These are phyloP conservation scores for Cerrena zonata DNA, from an alignment of 1,284 basidiomycete genomes.

Conservation along the genomic window DNA sequence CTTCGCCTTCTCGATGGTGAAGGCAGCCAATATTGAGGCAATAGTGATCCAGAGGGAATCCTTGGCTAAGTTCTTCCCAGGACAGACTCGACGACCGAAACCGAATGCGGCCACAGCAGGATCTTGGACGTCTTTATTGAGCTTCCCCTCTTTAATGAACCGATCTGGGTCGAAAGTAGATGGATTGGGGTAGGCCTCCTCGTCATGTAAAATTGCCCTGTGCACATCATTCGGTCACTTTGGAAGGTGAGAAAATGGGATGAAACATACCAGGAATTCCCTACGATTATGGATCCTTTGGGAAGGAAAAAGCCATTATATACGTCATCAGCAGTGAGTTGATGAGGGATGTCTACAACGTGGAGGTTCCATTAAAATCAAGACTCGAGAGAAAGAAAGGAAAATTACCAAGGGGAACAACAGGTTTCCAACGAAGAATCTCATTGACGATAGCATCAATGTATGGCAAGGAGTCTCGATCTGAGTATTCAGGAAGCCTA, in stretches of 20 bases:
- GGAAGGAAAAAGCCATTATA: slow-evolving; percentile 17
- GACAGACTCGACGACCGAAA: slow-evolving; percentile 14
- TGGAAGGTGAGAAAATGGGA: neutral
- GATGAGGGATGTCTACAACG: slow-evolving; percentile 2
- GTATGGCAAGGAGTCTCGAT: slow-evolving; percentile 13
- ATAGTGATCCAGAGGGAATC: slow-evolving; percentile 14
- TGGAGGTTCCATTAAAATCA: neutral
- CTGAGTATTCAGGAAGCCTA: slow-evolving; percentile 14
- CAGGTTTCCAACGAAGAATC: slow-evolving; percentile 15
- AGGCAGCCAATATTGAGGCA: slow-evolving; percentile 13
- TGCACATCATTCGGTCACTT: neutral
- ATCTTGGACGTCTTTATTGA: slow-evolving; percentile 4
- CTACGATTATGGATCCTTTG: slow-evolving; percentile 15
- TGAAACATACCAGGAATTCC: slow-evolving; percentile 13
- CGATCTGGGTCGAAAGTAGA: slow-evolving; percentile 11
- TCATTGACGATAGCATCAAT: slow-evolving; percentile 16
- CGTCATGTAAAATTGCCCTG: slow-evolving; percentile 11
- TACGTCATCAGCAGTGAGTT: slow-evolving; percentile 12
- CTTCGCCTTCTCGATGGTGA: slow-evolving; percentile 10
- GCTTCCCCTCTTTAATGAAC: slow-evolving; percentile 7
- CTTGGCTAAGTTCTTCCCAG: slow-evolving; percentile 11
- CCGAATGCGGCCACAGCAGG: slow-evolving; percentile 17
- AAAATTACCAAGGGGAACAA: slow-evolving; percentile 10
- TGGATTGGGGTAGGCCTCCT: slow-evolving; percentile 10
- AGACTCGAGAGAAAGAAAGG: neutral